Percentiles rank a stretch among this genome's conserved stretches.
Conservation (phyloP, 2,329 filamentous ascomycete species). For the Bimuria novae-zelandiae region DNA sequence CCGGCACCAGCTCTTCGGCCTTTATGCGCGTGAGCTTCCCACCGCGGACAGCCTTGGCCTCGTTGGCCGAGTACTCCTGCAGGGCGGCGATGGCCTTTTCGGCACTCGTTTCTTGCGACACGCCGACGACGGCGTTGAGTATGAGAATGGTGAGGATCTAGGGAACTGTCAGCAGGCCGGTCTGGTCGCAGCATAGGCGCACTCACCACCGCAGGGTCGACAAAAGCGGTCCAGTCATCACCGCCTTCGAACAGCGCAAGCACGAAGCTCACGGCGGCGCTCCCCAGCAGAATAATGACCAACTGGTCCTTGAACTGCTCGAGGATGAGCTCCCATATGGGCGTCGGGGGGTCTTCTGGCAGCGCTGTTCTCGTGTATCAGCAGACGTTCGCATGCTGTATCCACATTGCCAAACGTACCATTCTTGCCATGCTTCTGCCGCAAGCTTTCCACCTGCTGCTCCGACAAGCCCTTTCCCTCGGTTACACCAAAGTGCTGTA, state of each 20-base stretch:
- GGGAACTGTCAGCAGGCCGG: conserved; percentile 18
- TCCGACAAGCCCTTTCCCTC: conserved; percentile 57
- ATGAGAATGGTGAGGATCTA: conserved; percentile 96
- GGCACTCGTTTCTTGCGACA: conserved; percentile 97
- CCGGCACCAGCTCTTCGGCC: conserved; percentile 95
- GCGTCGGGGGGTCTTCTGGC: conserved; percentile 91
- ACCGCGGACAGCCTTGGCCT: conserved; percentile 89
- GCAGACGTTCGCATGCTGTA: too few species aligned
- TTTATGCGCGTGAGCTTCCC: conserved; percentile 81
- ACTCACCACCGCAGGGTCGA: conserved; percentile 91
- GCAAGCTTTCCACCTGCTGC: conserved; percentile 52
- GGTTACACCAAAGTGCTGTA: conserved; percentile 57
- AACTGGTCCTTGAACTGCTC: conserved; percentile 99
- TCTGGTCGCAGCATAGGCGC: background rate
- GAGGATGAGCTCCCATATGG: conserved; percentile 92
- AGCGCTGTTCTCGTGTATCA: conserved; percentile 57
- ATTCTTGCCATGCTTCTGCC: conserved; percentile 59
- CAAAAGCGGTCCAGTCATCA: conserved; percentile 95
- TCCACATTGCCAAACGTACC: too few species aligned
- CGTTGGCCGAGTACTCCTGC: conserved; percentile 98
- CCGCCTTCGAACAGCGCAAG: conserved; percentile 91
- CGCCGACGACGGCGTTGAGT: conserved; percentile 94
- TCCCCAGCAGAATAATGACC: conserved; percentile 90
- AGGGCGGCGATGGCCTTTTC: conserved; percentile 98
- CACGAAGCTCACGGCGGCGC: conserved; percentile 90